A percentile compares a stretch with the other conserved stretches of the same genome.
phyloP scores from a whole-genome alignment of 148 eudicot genomes.

The Arbutus unedo region DNA sequence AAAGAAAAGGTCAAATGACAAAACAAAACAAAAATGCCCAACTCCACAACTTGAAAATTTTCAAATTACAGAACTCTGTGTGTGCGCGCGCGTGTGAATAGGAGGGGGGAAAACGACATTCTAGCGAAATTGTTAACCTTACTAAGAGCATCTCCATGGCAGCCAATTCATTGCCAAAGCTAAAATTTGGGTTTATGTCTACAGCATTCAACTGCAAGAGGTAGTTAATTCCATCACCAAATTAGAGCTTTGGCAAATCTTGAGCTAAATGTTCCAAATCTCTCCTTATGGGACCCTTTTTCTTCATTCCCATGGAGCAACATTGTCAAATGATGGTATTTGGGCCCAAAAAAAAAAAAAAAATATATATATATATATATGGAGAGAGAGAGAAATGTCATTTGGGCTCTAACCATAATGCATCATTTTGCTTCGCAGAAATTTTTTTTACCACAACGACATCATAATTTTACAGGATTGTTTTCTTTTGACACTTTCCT shows the following conservation, averaged over 20 bases:
- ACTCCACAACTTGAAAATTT: not conserved
- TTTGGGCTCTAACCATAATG: too few relatives aligned
- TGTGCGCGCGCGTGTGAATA: not conserved
- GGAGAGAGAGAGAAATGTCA: too few relatives aligned
- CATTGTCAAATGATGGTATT: not conserved
- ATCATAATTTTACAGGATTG: not conserved
- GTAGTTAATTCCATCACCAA: not conserved
- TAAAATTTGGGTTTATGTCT: not conserved
- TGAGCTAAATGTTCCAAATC: not conserved
- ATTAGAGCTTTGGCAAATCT: not conserved
- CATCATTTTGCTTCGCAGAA: too few relatives aligned
- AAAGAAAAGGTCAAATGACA: not conserved
- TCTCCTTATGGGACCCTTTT: too few relatives aligned
- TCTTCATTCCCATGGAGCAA: too few relatives aligned
- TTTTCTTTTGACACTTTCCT: not conserved
- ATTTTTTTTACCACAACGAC: not conserved
- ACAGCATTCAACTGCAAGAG: not conserved
- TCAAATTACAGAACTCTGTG: not conserved
- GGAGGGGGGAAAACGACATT: not conserved
- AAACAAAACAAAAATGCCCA: conserved; percentile 11
- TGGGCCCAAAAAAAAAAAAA: not conserved
- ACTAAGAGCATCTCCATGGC: not conserved
- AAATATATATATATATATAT: too few relatives aligned
- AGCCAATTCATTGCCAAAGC: not conserved
- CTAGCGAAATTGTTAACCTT: not conserved